These are phyloP conservation scores for Pythium catenulatum DNA, from an alignment of 352 stramenopile species.

Conservation along the genomic window DNA sequence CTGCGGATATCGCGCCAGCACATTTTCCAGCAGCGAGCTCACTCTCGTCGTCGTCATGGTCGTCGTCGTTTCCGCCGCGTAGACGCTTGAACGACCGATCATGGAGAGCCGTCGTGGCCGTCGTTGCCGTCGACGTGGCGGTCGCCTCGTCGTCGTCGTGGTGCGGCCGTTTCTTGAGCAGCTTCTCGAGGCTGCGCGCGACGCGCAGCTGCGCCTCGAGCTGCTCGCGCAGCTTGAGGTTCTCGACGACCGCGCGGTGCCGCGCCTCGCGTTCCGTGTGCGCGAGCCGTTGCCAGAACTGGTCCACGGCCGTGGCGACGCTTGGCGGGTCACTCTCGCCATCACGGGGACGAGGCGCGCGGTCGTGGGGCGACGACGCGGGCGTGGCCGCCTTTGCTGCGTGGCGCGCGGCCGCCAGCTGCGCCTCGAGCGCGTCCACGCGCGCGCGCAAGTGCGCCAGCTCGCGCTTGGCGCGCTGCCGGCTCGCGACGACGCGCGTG, in stretches of 20 bases:
- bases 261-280: neutral
- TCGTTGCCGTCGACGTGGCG: too few relatives aligned
- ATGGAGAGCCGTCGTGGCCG: neutral
- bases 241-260: slow-evolving; percentile 10
- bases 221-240: neutral
- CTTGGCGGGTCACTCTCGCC: neutral
- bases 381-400: neutral
- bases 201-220: slow-evolving; percentile 11
- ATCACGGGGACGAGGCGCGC: too few relatives aligned
- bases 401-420: neutral
- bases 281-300: slow-evolving; percentile 32
- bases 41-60: neutral
- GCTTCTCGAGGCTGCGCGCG: slow-evolving; percentile 4
- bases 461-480: slow-evolving; percentile 17
- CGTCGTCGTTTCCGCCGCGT: neutral
- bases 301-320: neutral
- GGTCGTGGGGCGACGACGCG: neutral
- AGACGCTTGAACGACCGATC: neutral
- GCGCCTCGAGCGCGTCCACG: slow-evolving; percentile 5
- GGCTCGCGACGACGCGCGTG: slow-evolving; percentile 2
- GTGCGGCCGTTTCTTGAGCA: slow-evolving; percentile 1
- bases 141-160: too few relatives aligned
- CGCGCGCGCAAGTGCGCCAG: slow-evolving; percentile 1
- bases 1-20: neutral
- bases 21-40: neutral